phyloP scores from a whole-genome alignment of 1,284 basidiomycete genomes.

The Cutaneotrichosporon sp. region DNA sequence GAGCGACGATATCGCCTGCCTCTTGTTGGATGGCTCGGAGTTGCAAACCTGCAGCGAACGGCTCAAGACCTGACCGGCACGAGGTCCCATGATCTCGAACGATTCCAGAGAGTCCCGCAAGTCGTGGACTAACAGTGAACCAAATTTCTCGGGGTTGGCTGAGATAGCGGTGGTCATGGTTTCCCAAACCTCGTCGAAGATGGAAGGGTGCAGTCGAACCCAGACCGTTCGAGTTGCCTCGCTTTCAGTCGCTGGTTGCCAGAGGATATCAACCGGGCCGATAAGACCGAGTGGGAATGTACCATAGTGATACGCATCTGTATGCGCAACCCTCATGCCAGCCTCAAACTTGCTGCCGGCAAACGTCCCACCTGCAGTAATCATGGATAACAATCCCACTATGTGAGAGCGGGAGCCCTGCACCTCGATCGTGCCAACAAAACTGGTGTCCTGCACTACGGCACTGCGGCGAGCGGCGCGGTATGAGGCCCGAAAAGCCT shows the following conservation, averaged over 20 bases:
- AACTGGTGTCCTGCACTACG: constrained; percentile 82
- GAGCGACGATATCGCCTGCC: constrained; percentile 64
- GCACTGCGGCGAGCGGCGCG: constrained; percentile 75
- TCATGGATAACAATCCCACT: constrained; percentile 52
- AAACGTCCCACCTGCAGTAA: constrained; percentile 30
- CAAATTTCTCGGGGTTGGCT: not conserved
- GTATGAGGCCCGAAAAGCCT: constrained; percentile 80
- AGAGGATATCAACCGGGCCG: constrained; percentile 66
- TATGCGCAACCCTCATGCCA: constrained; percentile 43
- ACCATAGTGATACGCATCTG: constrained; percentile 37
- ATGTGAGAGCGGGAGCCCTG: constrained; percentile 59
- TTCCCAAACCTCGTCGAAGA: constrained; percentile 56
- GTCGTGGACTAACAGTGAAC: constrained; percentile 60
- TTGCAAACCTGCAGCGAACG: constrained; percentile 62
- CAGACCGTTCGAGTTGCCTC: constrained; percentile 52
- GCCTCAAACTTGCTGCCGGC: constrained; percentile 49
- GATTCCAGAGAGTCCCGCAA: constrained; percentile 65
- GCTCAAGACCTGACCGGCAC: constrained; percentile 68
- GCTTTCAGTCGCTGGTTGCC: constrained; percentile 53
- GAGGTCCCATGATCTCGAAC: constrained; percentile 82
- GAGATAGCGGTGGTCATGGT: not conserved
- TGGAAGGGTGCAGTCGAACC: constrained; percentile 71
- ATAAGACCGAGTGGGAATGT: constrained; percentile 66
- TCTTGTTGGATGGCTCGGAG: constrained; percentile 58
- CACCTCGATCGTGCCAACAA: constrained; percentile 68